Percentiles rank a stretch among this genome's conserved stretches.
phyloP scores from a whole-genome alignment of 371 early-diverging fungal genomes.

The Blakeslea trispora region DNA sequence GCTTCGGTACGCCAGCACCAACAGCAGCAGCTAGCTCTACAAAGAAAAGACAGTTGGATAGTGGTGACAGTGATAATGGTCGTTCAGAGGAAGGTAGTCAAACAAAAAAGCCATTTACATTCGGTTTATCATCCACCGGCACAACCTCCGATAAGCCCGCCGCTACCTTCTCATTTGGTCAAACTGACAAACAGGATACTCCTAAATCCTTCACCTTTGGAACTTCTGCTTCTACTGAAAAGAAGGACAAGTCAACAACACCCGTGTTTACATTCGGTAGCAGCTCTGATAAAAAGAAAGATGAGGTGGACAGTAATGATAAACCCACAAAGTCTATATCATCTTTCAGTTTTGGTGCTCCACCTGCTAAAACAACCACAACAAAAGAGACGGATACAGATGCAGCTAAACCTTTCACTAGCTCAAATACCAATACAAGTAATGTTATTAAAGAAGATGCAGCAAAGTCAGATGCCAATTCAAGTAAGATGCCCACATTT shows the following conservation, averaged over 20 bases:
- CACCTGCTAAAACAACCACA: not conserved
- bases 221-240: not conserved
- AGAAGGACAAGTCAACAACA: not conserved
- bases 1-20: not conserved
- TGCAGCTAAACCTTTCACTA: not conserved
- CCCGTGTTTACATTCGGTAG: constrained; percentile 1
- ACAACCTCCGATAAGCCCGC: not conserved
- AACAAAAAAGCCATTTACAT: not conserved
- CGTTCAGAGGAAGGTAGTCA: no score
- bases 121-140: not conserved
- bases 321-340: not conserved
- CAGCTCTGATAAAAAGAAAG: not conserved
- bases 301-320: no score
- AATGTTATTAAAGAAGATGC: not conserved
- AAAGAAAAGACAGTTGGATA: no score
- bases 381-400: not conserved
- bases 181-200: not conserved
- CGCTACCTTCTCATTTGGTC: not conserved
- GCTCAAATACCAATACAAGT: not conserved
- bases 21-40: not conserved
- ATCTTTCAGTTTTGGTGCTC: constrained; percentile 1
- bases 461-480: not conserved
- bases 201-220: constrained; percentile 1
- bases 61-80: no score
- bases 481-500: not conserved